Evolutionary conservation across 2,329 filamentous ascomycete genomes (phyloP).

Genomic region (Phialophora expanda): DNA sequence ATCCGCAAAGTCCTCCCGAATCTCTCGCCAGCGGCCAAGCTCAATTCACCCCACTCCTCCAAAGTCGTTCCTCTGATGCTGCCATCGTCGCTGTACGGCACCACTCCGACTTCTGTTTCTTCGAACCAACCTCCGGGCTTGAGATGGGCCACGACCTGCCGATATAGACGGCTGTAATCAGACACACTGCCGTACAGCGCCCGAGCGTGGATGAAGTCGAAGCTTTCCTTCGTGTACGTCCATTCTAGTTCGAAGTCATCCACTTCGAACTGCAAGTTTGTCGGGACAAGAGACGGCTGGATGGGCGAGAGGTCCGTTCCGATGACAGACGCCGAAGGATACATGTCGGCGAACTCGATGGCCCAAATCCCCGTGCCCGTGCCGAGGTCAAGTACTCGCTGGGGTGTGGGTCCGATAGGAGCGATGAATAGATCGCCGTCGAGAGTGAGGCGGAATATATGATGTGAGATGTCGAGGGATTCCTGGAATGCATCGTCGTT

Average conservation of each 20-base stretch:
- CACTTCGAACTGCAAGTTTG: slow-evolving; percentile 62
- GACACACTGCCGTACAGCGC: slow-evolving; percentile 62
- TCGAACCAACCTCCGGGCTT: slow-evolving; percentile 53
- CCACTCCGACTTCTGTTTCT: neutral
- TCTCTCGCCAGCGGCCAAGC: slow-evolving; percentile 41
- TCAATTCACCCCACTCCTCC: slow-evolving; percentile 42
- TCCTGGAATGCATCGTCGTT: slow-evolving; percentile 54
- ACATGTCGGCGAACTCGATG: slow-evolving; percentile 44
- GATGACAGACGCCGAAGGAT: slow-evolving; percentile 34
- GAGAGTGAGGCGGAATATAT: slow-evolving; percentile 42
- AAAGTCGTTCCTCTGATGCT: slow-evolving; percentile 44
- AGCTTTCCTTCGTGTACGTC: slow-evolving; percentile 59
- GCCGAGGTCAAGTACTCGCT: slow-evolving; percentile 42
- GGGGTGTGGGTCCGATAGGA: slow-evolving; percentile 43
- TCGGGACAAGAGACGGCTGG: slow-evolving; percentile 52
- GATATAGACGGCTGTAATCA: slow-evolving; percentile 54
- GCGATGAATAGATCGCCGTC: slow-evolving; percentile 47
- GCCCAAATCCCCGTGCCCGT: slow-evolving; percentile 30
- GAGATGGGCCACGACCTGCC: slow-evolving; percentile 36
- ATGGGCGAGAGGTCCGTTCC: slow-evolving; percentile 40
- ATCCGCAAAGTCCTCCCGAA: slow-evolving; percentile 41
- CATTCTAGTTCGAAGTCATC: slow-evolving; percentile 64
- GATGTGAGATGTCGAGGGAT: slow-evolving; percentile 33
- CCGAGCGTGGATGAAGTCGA: slow-evolving; percentile 67
- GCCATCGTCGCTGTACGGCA: slow-evolving; percentile 42